Base-by-base conservation (phyloP, 805 yeast species). In the Candida manassasensis region DNA sequence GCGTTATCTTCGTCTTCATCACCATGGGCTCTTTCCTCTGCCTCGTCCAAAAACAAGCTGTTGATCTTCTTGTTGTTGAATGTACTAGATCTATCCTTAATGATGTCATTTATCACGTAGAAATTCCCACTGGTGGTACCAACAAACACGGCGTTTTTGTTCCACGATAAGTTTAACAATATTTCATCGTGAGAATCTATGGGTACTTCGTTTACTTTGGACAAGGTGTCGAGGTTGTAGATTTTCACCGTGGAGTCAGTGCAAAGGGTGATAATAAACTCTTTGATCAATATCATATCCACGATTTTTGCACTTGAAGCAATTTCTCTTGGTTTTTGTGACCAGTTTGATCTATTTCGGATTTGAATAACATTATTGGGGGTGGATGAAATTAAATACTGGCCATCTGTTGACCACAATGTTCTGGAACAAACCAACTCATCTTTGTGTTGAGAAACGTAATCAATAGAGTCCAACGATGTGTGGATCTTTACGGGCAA, bases 391-490 rank as follows among this genome's bases (percentile, higher is more conserved):
- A 85, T 49, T 32, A 87, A 63, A n/a, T 65, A 55, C 35, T 74
- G 74, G 12, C 95, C 95, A 35, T 71, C 67, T 2, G 82, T 75
- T 38, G 78, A 75, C 95, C 95, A 87, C 24, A 72, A 74, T 2
- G 78, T 69, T 27, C 71, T 71, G 0, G 84, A 69, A 17, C 79
- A 59, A 1, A 73, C 52, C 28, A 73, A 57, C 48, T 63, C 71
- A 3, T 65, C 71, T 3, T 57, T 53, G 32, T 69, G 67, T 29
- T 73, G 79, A 7, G 53, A 64, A 10, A 47, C 54, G 42, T 46
- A 70, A 27, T 69, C 68, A 29, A 67, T 51, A 13, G 45, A 49
- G 21, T 57, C 66, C 34, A 53, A 48, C 4, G 67, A 59, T 8
- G 59, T 52, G 35, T 51, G 37, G 8, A 55, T 46, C 30, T 64